Conservation (phyloP, 148 eudicot species). For the Chenopodium quinoa region DNA sequence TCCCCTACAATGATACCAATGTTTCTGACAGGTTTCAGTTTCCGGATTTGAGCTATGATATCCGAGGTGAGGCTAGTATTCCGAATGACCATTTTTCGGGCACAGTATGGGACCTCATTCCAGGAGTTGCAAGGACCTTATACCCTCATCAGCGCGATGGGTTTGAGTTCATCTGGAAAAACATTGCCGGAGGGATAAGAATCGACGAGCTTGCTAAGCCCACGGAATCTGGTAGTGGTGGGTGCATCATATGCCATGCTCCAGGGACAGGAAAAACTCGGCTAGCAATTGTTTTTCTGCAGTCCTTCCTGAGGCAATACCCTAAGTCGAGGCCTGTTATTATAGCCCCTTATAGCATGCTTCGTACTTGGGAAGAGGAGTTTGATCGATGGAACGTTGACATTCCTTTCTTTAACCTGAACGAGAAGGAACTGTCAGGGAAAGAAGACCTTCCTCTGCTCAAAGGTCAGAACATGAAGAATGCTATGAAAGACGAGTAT, state of each 20-base stretch:
- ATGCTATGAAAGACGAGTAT: not conserved
- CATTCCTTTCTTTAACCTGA: conserved; percentile 62
- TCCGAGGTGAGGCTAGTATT: not conserved
- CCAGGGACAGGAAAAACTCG: conserved; percentile 90
- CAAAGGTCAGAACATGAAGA: not conserved
- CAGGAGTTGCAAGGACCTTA: conserved; percentile 40
- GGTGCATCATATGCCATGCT: conserved; percentile 88
- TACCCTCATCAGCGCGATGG: conserved; percentile 72
- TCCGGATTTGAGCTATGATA: conserved; percentile 15
- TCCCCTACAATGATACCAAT: not conserved
- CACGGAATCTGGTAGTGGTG: conserved; percentile 36
- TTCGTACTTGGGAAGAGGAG: conserved; percentile 82
- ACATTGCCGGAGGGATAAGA: conserved; percentile 52
- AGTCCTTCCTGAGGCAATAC: conserved; percentile 45
- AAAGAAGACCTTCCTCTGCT: conserved; percentile 32
- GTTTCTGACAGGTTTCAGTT: conserved; percentile 13
- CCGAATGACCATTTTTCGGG: conserved; percentile 21
- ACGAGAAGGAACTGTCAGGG: conserved; percentile 37
- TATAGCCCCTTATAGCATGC: conserved; percentile 65
- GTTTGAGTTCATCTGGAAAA: conserved; percentile 81
- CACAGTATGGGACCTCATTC: conserved; percentile 76
- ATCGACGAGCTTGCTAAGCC: conserved; percentile 43
- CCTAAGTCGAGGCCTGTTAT: conserved; percentile 50
- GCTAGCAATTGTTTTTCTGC: conserved; percentile 60
- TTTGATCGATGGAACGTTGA: conserved; percentile 60